Base-by-base conservation (phyloP, 805 yeast genomes). In the Hanseniaspora clermontiae region DNA sequence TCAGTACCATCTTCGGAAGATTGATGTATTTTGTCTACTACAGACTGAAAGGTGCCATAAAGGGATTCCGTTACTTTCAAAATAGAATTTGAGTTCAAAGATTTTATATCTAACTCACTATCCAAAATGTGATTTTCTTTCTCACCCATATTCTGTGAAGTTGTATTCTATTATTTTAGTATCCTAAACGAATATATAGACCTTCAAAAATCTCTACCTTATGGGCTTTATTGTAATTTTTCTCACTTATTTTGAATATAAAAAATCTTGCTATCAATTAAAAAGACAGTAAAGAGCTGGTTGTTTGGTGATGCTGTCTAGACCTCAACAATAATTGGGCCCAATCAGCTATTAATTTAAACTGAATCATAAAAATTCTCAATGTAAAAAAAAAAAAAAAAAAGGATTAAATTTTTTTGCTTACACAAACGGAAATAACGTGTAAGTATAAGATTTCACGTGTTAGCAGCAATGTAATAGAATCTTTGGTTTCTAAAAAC, bases 1-100 rank as follows among this genome's bases (percentile, higher is more conserved):
- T 69, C 24, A 3, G 70, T 14, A 81, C 69, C 5, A 63, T 63
- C 14, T 61, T 61, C 51, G 79, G 62, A 51, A 70, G 72, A 12
- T 65, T 66, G 1, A 72, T 61, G 9, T 77, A 76, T 57, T 74
- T 77, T 2, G 77, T 71, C 9, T 68, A 65, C 37, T 66, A 68
- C 46, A 78, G 73, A 17, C 17, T 34, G 38, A 46, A 46, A 53
- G 5, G 31, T 14, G 17, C n/a, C 9, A n/a, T 53, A 32, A 3
- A 52, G 31, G 5, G 54, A 31, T 6, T 3, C 12, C 14, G 24
- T 31, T 19, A 14, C 6, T 9, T 29, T 29, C 4, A 5, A n/a
- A 10, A 10, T n/a, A 11, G 11, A 9, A 2, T 19, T 17, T 14
- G 20, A n/a, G 19, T 45, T 45, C 17, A 45, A 17, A 31, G 7